These are phyloP conservation scores for Cephaloascus albidus DNA, from an alignment of 805 yeast species.

Conservation along the genomic window DNA sequence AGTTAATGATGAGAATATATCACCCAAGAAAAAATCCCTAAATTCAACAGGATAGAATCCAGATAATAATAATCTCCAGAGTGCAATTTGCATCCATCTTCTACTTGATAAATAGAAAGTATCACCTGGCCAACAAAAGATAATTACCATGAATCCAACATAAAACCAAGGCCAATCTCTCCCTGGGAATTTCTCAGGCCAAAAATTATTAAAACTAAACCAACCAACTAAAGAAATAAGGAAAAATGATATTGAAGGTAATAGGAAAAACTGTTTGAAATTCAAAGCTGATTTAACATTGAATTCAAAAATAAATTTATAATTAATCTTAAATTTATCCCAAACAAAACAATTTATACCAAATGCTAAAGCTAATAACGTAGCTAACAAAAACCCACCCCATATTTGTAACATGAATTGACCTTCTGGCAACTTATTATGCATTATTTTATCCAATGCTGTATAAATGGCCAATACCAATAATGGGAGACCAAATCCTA, in stretches of 20 bases:
- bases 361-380: slow-evolving; percentile 53
- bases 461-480: slow-evolving; percentile 46
- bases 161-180: slow-evolving; percentile 76
- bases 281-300: slow-evolving; percentile 59
- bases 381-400: slow-evolving; percentile 78
- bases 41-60: slow-evolving; percentile 95
- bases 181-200: slow-evolving; percentile 52
- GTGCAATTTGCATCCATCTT: slow-evolving; percentile 64
- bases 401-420: slow-evolving; percentile 69
- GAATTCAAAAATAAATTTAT: slow-evolving; percentile 87
- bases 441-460: slow-evolving; percentile 33
- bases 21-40: slow-evolving; percentile 89
- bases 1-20: slow-evolving; percentile 79
- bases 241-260: slow-evolving; percentile 54
- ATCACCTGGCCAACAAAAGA: slow-evolving; percentile 55
- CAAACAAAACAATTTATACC: slow-evolving; percentile 66
- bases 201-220: slow-evolving; percentile 66
- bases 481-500: slow-evolving; percentile 69
- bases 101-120: slow-evolving; percentile 54
- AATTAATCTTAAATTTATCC: slow-evolving; percentile 70
- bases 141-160: slow-evolving; percentile 38
- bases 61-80: slow-evolving; percentile 65
- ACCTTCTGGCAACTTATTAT: slow-evolving; percentile 42
- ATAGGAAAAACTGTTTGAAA: slow-evolving; percentile 52
- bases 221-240: slow-evolving; percentile 55